Evolutionary conservation across 495 filamentous ascomycete species (phyloP).

Genomic region (Diplogelasinospora grovesii): DNA sequence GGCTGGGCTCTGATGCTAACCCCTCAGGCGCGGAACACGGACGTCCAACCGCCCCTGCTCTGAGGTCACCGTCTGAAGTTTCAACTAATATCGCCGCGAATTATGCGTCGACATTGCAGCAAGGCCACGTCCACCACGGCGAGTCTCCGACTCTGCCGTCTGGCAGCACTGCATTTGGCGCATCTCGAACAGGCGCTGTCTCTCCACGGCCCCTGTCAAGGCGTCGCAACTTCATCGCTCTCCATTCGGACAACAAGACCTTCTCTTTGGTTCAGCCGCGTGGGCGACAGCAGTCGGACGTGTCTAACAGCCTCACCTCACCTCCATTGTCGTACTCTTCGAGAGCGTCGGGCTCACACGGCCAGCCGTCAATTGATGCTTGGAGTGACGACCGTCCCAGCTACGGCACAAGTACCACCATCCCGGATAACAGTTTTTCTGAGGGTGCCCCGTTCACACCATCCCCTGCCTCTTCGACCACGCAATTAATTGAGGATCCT

Average conservation of each 20-base stretch:
- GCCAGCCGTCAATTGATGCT: conserved; percentile 38
- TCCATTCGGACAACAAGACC: conserved; percentile 45
- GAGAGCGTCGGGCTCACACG: conserved; percentile 37
- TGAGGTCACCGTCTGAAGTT: conserved; percentile 31
- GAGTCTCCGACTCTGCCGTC: conserved; percentile 9
- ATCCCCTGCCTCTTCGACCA: conserved; percentile 26
- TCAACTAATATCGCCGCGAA: conserved; percentile 18
- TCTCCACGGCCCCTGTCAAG: conserved; percentile 28
- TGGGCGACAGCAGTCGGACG: conserved; percentile 13
- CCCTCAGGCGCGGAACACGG: conserved; percentile 20
- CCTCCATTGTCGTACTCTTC: conserved; percentile 29
- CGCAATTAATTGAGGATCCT: conserved; percentile 37
- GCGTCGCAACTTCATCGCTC: conserved; percentile 32
- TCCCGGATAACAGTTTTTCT: conserved; percentile 36
- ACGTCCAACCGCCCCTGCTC: conserved; percentile 19
- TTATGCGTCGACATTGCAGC: conserved; percentile 13
- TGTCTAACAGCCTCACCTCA: conserved; percentile 21
- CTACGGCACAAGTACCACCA: conserved; percentile 33
- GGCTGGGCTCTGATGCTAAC: conserved; percentile 34
- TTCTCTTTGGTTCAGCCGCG: conserved; percentile 35
- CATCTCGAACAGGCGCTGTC: conserved; percentile 11
- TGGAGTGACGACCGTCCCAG: conserved; percentile 39
- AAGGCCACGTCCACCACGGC: conserved; percentile 8
- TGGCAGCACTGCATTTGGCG: conserved; percentile 2
- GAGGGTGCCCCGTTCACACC: conserved; percentile 20